Evolutionary conservation across 306 rosid species (phyloP), one percentile per base, ranked within the genome.

Genomic region (Castanopsis chinensis): DNA sequence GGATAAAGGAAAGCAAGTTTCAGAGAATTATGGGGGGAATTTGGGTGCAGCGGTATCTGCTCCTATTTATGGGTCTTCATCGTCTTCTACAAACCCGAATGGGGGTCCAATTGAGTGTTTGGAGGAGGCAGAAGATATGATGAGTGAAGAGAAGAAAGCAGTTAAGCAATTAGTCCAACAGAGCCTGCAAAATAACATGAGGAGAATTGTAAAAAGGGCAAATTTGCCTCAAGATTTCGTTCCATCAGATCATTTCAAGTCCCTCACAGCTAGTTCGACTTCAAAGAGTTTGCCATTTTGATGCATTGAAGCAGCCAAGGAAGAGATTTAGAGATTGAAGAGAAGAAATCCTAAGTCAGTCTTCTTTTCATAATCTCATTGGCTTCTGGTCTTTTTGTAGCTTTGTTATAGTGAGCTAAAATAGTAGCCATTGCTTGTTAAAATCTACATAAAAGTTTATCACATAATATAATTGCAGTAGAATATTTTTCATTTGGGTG

Each of bases 231-330:
- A 90, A 70, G 97, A 96, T 83, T 92, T 90, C 3, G 92, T 88
- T 75, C 98, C 97, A 11, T 90, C 91, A 3, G 81, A 83, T 77
- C 92, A 81, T 84, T 83, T 96, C 79, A 79, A 89, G 91, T 82
- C 96, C 7, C 94, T 96, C 87, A 84, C 96, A 57, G 79, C 91
- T 41, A 87, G 92, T 74, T 93, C 98, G 4, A 93, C 98, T 67
- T 91, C 99, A 18, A 96, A 91, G 87, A 96, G 99, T 90, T 81
- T 96, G 78, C 97, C 98, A 14, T 93, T 96, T 89, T 95, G 86
- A 95, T 49, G 37, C 61, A 43, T 30, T 72, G 71, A 28, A 58
- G 65, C 57, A 45, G 74, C 75, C 67, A 52, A 76, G 30, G 70
- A 68, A 54, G 85, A 77, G 85, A 79, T 74, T 59, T 79, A 30